phyloP scores from a whole-genome alignment of 768 basidiomycete species.

The Psilocybe cyanescens region DNA sequence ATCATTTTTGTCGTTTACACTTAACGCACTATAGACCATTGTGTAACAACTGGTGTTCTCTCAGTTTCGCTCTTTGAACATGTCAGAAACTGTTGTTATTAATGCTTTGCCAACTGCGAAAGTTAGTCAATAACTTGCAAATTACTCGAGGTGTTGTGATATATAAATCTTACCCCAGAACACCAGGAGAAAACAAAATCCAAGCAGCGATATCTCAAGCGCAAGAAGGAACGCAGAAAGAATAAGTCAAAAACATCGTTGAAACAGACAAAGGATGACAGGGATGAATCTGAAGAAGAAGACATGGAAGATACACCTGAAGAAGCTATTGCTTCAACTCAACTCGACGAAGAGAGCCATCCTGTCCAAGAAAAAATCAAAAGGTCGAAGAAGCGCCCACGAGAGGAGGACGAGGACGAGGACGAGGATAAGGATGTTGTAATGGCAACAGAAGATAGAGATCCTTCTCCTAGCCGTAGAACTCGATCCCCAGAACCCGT shows the following conservation, averaged over 20 bases:
- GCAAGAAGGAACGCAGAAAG: slow-evolving; percentile 35
- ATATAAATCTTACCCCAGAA: slow-evolving; percentile 19
- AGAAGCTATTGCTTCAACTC: not conserved
- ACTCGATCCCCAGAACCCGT: slow-evolving; percentile 16
- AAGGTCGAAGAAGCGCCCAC: slow-evolving; percentile 14
- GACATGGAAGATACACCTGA: slow-evolving; percentile 4
- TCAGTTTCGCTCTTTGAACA: not conserved
- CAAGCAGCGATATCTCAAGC: slow-evolving; percentile 32
- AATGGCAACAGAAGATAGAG: slow-evolving; percentile 7
- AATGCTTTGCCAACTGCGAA: slow-evolving; percentile 1
- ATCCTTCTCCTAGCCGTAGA: not conserved
- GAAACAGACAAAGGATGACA: slow-evolving; percentile 8
- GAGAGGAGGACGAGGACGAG: not conserved
- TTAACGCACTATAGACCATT: not conserved
- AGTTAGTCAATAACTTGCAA: slow-evolving; percentile 10
- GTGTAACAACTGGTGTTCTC: too few relatives aligned
- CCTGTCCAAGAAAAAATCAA: slow-evolving; percentile 3
- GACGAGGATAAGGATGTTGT: slow-evolving; percentile 10
- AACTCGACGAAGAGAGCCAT: not conserved
- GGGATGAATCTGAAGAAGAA: slow-evolving; percentile 4
- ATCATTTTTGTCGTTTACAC: not conserved
- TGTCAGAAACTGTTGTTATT: not conserved
- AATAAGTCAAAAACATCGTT: slow-evolving; percentile 16
- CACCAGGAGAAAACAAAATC: slow-evolving; percentile 33
- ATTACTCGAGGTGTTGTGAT: not conserved